phyloP scores from a whole-genome alignment of 345 rosid genomes.

The Leavenworthia alabamica region DNA sequence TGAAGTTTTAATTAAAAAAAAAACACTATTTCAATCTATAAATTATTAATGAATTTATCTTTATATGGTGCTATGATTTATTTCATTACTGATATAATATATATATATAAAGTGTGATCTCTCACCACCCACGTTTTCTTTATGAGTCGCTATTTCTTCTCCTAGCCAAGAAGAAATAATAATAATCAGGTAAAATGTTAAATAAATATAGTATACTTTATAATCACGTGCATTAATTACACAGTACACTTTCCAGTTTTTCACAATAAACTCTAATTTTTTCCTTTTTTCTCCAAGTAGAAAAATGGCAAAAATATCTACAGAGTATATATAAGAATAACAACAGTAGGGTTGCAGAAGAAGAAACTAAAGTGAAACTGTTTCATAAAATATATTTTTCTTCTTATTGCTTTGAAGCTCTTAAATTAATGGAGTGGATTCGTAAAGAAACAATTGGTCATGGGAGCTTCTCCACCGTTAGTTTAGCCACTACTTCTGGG shows the following conservation, averaged over 20 bases:
- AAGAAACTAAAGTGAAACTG: conserved; percentile 15
- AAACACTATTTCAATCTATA: not conserved
- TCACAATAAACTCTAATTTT: conserved; percentile 14
- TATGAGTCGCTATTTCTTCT: conserved; percentile 22
- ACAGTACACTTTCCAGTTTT: not conserved
- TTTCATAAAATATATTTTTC: not conserved
- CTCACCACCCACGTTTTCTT: conserved; percentile 30
- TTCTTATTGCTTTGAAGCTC: not conserved
- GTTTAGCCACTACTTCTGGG: conserved; percentile 38
- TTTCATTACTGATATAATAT: not conserved
- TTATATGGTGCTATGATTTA: not conserved
- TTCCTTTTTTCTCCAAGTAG: too few species aligned
- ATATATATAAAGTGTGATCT: too few species aligned
- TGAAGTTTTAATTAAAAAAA: not conserved
- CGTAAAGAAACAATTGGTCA: conserved; percentile 56
- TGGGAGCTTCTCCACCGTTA: conserved; percentile 64
- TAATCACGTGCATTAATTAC: conserved; percentile 29
- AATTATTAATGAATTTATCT: not conserved
- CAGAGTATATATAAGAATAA: conserved; percentile 10
- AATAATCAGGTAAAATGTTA: not conserved
- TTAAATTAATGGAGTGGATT: conserved; percentile 47
- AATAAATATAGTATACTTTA: not conserved
- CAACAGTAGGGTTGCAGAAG: not conserved
- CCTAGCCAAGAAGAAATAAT: conserved; percentile 4
- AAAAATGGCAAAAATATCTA: not conserved